Evolutionary conservation across 108 stramenopile species (phyloP), one percentile per base, ranked within the genome.

Genomic region (Nitzschia sp.): DNA sequence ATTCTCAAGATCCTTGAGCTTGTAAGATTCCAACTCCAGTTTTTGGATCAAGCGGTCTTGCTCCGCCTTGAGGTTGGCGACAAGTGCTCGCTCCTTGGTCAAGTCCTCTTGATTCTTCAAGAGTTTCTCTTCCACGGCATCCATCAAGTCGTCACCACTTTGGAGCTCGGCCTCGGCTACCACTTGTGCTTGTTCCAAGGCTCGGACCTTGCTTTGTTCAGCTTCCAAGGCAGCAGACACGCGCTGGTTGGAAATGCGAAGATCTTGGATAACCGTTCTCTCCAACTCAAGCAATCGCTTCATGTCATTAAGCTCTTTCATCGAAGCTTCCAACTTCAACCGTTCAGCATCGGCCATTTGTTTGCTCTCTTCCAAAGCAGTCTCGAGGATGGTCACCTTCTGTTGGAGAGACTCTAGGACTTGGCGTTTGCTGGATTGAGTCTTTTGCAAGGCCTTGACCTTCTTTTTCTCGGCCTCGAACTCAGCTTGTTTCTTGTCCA

Each of bases 391-490:
- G 1, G 55, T 11, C 10, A 76, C 67, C 40, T 70, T 69, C 41
- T 76, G 41, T 20, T 63, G 57, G 20, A 76, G 19, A 25, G 75
- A 34, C n/a, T 58, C 52, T 12, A 76, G 34, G 3, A 62, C 63
- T 22, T 40, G 0, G 6, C 40, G 75, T 20, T 52, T 62, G 51
- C 37, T 70, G 48, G 58, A 14, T 19, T 76, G 67, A 11, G 68
- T 61, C 58, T 76, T 46, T 60, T 69, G 53, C 34, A 65, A 50
- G 5, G 44, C 11, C 46, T 51, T 51, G 19, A 76, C 53, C 40
- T 65, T 56, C 20, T 57, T 58, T 29, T 68, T 43, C 57, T 76
- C 75, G 15, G 42, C 62, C 17, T 76, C 75, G 50, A 51, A 59
- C 11, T 68, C 56, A 24, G 39, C 44, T 57, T 70, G 68, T 19